Evolutionary conservation across 1,139 yeast genomes (phyloP).

Genomic region (Pichia sp.): DNA sequence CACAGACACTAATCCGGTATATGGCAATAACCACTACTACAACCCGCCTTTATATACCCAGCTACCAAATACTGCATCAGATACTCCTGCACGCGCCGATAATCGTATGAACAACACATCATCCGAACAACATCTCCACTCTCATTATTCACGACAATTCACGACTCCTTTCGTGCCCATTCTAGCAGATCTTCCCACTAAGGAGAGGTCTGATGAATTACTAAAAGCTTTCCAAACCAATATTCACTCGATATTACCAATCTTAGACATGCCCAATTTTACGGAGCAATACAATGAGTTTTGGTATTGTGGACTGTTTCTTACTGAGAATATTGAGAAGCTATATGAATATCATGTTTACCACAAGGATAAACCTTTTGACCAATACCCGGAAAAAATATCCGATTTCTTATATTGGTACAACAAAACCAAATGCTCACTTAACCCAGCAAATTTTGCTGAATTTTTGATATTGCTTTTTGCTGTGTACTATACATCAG

Average conservation of each 20-base stretch:
- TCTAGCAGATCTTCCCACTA: conserved; percentile 28
- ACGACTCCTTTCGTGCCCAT: conserved; percentile 20
- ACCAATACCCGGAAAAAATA: conserved; percentile 10
- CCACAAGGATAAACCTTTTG: conserved; percentile 8
- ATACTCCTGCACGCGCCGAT: no score
- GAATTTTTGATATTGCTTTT: conserved; percentile 18
- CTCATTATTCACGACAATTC: conserved; percentile 10
- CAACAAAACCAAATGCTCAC: conserved; percentile 13
- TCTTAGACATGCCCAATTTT: conserved; percentile 37
- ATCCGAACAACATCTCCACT: no score
- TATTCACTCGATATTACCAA: conserved; percentile 48
- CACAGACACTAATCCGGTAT: no score
- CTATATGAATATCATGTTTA: conserved; percentile 14
- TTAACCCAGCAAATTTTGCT: conserved; percentile 15
- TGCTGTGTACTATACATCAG: conserved; percentile 18
- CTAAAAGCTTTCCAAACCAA: conserved; percentile 42
- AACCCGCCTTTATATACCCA: no score
- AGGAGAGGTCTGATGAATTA: conserved; percentile 43
- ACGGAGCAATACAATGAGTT: conserved; percentile 40
- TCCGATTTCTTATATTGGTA: conserved; percentile 19
- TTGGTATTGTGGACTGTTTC: conserved; percentile 34
- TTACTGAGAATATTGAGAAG: conserved; percentile 18
- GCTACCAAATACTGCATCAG: no score
- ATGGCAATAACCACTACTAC: no score
- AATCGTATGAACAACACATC: no score